Evolutionary conservation across 2,329 filamentous ascomycete genomes (phyloP).

Genomic region (Colletotrichum sp.): DNA sequence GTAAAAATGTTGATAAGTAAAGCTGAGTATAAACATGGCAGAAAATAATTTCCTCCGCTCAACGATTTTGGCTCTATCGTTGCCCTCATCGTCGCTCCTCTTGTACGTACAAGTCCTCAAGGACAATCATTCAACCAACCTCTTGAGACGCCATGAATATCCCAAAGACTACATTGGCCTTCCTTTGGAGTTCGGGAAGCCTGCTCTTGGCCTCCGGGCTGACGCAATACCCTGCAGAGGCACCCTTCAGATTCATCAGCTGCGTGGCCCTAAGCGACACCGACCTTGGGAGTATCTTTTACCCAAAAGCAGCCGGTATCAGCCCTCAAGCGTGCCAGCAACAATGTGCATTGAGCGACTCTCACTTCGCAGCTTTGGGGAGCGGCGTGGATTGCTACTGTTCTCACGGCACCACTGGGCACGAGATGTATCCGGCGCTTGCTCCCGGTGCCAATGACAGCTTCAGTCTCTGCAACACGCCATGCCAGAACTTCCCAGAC

Average conservation of each 20-base stretch:
- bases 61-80: not conserved
- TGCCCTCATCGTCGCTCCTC: not conserved
- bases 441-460: not conserved
- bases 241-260: not conserved
- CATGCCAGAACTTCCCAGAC: not conserved
- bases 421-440: not conserved
- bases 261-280: not conserved
- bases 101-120: not conserved
- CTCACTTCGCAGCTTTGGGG: not conserved
- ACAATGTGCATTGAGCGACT: not conserved
- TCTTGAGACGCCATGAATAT: not conserved
- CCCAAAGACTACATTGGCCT: not conserved
- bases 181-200: not conserved
- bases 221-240: not conserved
- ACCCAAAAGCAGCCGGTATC: not conserved
- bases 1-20: not conserved
- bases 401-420: not conserved
- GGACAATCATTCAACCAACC: not conserved
- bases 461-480: not conserved
- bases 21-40: not conserved
- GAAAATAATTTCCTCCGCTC: not conserved
- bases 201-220: not conserved
- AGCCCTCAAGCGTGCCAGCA: not conserved
- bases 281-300: not conserved
- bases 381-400: not conserved